A percentile compares a stretch with the other conserved stretches of the same genome.
phyloP scores from a whole-genome alignment of 2,329 filamentous ascomycete genomes.

The Macroventuria anomochaeta region DNA sequence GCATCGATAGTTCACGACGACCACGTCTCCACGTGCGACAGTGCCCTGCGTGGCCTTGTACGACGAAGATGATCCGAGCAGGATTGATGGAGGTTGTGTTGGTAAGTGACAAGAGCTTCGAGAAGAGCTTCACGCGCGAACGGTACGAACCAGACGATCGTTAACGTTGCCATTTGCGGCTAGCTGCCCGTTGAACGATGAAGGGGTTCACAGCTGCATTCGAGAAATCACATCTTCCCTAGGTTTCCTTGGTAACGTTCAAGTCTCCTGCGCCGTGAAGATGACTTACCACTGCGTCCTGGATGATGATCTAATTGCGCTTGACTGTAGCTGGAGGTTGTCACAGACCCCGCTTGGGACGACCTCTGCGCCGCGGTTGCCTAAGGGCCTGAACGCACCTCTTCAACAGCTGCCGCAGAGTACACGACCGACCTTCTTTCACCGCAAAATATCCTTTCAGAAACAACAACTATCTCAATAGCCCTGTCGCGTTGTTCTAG shows the following conservation, averaged over 20 bases:
- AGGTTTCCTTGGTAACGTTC: neutral
- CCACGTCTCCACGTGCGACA: slow-evolving; percentile 8
- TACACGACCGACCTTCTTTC: neutral
- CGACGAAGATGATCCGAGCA: neutral
- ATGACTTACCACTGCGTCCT: neutral
- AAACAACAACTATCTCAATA: too few relatives aligned
- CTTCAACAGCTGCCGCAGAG: neutral
- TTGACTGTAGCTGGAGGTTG: neutral
- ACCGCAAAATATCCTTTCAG: neutral
- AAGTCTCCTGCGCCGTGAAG: neutral
- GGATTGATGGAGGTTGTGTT: slow-evolving; percentile 3
- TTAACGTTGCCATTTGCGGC: neutral
- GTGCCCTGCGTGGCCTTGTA: slow-evolving; percentile 7
- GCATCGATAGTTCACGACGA: slow-evolving; percentile 7
- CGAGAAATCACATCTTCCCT: neutral
- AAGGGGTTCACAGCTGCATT: neutral
- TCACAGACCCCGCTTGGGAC: neutral
- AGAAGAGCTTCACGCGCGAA: neutral
- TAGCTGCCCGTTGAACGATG: neutral
- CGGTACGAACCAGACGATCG: neutral
- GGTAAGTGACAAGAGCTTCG: neutral
- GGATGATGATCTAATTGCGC: neutral
- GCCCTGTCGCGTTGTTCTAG: neutral
- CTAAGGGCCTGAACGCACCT: slow-evolving; percentile 1
- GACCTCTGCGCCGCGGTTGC: slow-evolving; percentile 8